A percentile compares a stretch with the other conserved stretches of the same genome.
phyloP scores from a whole-genome alignment of 441 rosid species.

The Dalechampia spathulata region DNA sequence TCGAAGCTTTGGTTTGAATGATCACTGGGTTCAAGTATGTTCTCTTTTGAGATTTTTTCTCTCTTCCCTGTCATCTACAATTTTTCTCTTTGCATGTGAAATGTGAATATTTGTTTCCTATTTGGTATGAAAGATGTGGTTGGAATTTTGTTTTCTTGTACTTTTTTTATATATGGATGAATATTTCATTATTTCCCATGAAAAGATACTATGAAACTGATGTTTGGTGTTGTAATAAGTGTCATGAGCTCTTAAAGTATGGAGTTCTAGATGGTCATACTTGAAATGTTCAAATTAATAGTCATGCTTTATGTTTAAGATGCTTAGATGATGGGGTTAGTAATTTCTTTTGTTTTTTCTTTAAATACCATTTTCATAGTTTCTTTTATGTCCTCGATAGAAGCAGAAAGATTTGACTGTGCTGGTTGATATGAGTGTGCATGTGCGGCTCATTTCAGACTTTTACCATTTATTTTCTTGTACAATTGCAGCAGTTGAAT shows the following conservation, averaged over 20 bases:
- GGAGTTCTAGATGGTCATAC: neutral
- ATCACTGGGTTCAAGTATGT: constrained; percentile 88
- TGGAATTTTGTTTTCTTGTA: neutral
- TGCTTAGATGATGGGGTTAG: neutral
- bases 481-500: neutral
- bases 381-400: neutral
- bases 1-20: constrained; percentile 84
- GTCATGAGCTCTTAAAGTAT: neutral
- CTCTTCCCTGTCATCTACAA: neutral
- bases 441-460: neutral
- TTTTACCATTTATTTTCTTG: neutral
- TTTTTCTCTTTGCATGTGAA: neutral
- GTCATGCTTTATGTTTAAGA: neutral
- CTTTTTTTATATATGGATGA: neutral
- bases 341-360: neutral
- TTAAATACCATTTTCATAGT: neutral
- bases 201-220: neutral
- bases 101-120: neutral
- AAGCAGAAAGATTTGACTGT: neutral
- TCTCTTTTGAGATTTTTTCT: neutral
- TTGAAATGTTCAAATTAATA: neutral
- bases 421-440: neutral
- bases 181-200: too few relatives aligned
- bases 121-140: neutral
- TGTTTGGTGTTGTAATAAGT: neutral